These are phyloP conservation scores for Podosphaera leucotricha DNA, from an alignment of 2,329 filamentous ascomycete species.

Conservation along the genomic window DNA sequence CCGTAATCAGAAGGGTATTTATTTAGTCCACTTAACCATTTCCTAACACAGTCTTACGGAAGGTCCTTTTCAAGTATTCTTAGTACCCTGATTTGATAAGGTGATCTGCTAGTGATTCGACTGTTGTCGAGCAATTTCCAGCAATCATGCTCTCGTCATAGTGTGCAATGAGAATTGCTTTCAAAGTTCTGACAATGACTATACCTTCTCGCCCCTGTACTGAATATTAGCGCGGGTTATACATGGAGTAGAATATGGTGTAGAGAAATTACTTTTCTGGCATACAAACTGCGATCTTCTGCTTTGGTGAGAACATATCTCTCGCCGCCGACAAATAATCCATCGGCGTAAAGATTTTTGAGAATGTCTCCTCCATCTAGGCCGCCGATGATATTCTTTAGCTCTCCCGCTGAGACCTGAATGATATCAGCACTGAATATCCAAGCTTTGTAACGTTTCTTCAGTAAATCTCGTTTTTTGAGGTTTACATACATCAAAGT, in stretches of 20 bases:
- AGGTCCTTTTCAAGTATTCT: slow-evolving; percentile 5
- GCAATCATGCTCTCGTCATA: slow-evolving; percentile 54
- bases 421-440: slow-evolving; percentile 4
- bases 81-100: slow-evolving; percentile 51
- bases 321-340: slow-evolving; percentile 51
- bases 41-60: not conserved
- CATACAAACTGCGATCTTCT: slow-evolving; percentile 61
- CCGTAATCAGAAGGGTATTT: not conserved
- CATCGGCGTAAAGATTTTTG: slow-evolving; percentile 45
- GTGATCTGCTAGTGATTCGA: slow-evolving; percentile 73
- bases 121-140: slow-evolving; percentile 52
- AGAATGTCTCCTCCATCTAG: slow-evolving; percentile 20
- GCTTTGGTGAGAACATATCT: slow-evolving; percentile 58
- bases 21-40: not conserved
- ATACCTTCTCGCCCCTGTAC: slow-evolving; percentile 55
- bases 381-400: slow-evolving; percentile 32
- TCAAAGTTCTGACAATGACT: slow-evolving; percentile 62
- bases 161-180: slow-evolving; percentile 74
- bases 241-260: not conserved
- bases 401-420: slow-evolving; percentile 32
- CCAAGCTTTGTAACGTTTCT: not conserved
- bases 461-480: not conserved
- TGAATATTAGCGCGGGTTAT: slow-evolving; percentile 1
- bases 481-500: slow-evolving; percentile 26
- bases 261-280: slow-evolving; percentile 44